Evolutionary conservation across 345 rosid genomes (phyloP).

Genomic region (Populus davidiana): DNA sequence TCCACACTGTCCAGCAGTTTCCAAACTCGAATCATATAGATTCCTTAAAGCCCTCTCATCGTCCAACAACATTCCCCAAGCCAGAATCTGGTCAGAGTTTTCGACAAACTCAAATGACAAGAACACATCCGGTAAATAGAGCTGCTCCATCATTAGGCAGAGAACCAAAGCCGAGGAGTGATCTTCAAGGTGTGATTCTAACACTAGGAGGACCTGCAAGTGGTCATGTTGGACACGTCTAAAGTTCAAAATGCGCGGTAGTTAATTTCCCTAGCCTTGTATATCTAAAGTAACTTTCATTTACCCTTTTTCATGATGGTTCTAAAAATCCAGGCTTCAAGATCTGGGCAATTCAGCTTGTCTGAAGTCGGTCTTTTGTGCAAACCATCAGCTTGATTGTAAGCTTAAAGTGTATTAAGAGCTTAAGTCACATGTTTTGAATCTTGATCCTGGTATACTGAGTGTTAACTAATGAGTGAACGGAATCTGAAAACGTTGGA

Average conservation of each 20-base stretch:
- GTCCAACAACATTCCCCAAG: conserved; percentile 8
- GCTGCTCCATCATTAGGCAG: conserved; percentile 27
- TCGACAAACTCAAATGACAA: conserved; percentile 21
- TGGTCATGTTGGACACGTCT: conserved; percentile 21
- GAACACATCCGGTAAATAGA: conserved; percentile 18
- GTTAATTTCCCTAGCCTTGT: background rate
- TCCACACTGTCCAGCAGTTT: conserved; percentile 18
- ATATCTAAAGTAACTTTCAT: background rate
- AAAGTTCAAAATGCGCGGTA: background rate
- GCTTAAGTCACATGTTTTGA: background rate
- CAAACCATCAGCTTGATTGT: background rate
- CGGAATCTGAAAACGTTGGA: background rate
- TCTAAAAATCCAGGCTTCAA: background rate
- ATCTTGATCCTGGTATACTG: background rate
- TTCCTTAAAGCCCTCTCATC: conserved; percentile 21
- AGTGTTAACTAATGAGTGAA: background rate
- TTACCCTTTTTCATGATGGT: background rate
- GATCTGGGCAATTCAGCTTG: background rate
- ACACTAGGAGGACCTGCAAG: conserved; percentile 72
- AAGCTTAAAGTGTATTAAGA: background rate
- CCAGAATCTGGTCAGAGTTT: conserved; percentile 24
- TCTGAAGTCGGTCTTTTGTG: background rate
- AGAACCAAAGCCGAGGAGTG: conserved; percentile 47
- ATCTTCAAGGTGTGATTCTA: conserved; percentile 63
- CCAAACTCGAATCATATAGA: conserved; percentile 20